Base-by-base conservation (phyloP, 768 basidiomycete genomes). In the Suillus brevipes region DNA sequence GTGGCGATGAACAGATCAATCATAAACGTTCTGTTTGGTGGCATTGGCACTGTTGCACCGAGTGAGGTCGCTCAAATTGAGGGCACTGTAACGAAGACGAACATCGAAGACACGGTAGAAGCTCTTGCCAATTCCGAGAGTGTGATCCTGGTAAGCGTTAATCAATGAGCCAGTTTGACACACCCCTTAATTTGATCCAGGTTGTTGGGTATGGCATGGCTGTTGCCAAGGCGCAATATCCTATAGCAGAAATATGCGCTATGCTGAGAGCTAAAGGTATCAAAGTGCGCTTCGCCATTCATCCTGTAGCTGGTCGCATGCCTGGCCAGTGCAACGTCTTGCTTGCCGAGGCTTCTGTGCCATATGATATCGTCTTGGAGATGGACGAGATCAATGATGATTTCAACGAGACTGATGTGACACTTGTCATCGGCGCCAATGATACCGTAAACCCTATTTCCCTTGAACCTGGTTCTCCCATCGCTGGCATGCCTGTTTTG, bases 351-450 rank as follows among this genome's bases (percentile, higher is more conserved):
- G 94, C 94, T 3, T 90, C 91, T 6, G 93, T 95, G 16, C 94
- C 94, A 3, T 95, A 95, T 70, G 93, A 95, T 71, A 93, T 95
- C 68, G 92, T 95, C 47, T 80, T 91, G 65, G 94, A 95, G 78
- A 94, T 95, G 94, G 94, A 95, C 66, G 94, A 95, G 77, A 95
- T 95, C 79, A 95, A 95, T 73, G 92, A 95, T 47, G 94, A 95
- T 73, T 95, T 95, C 76, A 81, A 82, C 61, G 91, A 92, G 42
- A 95, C 94, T 0, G 94, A 95, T 72, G 85, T 95, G n/a, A 91
- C 90, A 8, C 85, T 95, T 23, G 94, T 95, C 67, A 95, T 95
- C 67, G 94, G 94, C 28, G 94, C 94, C 23, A 95, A 95, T 70
- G 94, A 95, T 72, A 95, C 94, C 2, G 94, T 95, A 60, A 95